phyloP scores from a whole-genome alignment of 2,329 filamentous ascomycete species.

The Thielaviopsis musarum region DNA sequence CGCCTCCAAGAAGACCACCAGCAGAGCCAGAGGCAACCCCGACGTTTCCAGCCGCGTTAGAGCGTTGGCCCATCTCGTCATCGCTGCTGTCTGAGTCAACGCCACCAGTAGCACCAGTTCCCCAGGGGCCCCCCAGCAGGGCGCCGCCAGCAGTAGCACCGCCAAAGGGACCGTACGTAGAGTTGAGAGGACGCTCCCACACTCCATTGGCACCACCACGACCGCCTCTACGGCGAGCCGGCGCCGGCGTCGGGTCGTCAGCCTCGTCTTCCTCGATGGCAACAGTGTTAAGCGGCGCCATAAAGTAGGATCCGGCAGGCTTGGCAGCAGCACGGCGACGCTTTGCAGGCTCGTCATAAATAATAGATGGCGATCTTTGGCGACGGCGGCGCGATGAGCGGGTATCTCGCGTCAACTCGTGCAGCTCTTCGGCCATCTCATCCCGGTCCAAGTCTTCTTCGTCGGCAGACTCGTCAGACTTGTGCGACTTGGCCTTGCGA shows the following conservation, averaged over 20 bases:
- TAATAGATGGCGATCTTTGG: slow-evolving; percentile 32
- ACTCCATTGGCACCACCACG: slow-evolving; percentile 38
- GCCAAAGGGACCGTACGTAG: slow-evolving; percentile 84
- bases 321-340: slow-evolving; percentile 41
- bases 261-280: slow-evolving; percentile 61
- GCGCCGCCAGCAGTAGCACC: slow-evolving; percentile 60
- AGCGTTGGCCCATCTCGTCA: slow-evolving; percentile 61
- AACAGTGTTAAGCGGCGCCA: slow-evolving; percentile 47
- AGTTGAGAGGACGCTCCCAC: slow-evolving; percentile 73
- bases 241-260: slow-evolving; percentile 48
- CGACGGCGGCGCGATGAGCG: slow-evolving; percentile 31
- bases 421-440: slow-evolving; percentile 48
- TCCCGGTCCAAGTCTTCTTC: slow-evolving; percentile 43
- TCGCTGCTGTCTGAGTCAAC: slow-evolving; percentile 94
- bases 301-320: slow-evolving; percentile 62
- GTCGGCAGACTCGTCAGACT: slow-evolving; percentile 34
- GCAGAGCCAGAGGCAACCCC: slow-evolving; percentile 41
- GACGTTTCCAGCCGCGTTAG: slow-evolving; percentile 38
- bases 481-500: slow-evolving; percentile 28
- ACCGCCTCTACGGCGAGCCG: slow-evolving; percentile 49
- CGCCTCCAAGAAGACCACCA: slow-evolving; percentile 26
- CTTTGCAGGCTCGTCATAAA: slow-evolving; percentile 39
- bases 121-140: slow-evolving; percentile 58
- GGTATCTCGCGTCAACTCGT: slow-evolving; percentile 41
- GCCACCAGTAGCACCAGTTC: slow-evolving; percentile 55